Evolutionary conservation across 352 stramenopile species (phyloP), one percentile per base, ranked within the genome.

Genomic region (Elongisporangium anandrum): DNA sequence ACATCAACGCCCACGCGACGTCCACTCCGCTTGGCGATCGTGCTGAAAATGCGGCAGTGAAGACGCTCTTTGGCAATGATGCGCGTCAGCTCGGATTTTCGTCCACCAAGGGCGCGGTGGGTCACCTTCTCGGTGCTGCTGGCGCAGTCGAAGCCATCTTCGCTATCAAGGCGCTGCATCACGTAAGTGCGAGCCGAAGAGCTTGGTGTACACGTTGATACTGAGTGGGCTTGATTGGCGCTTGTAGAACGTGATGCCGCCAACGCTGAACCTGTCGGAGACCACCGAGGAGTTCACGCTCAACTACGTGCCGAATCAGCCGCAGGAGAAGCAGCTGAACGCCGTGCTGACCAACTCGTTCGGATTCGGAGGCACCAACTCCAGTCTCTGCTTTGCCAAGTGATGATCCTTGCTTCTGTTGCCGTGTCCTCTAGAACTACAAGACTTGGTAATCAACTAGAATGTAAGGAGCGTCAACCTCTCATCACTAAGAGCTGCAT

Each of bases 1-100:
- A 99, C 68, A 92, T 99, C 39, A 99, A 99, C 63, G 95, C 97
- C 4, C 97, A 99, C 67, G 97, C 97, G 4, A 99, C 97, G 8
- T 98, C 92, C n/a, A 99, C 97, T 1, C 97, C 96, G 0, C 84
- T 98, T 16, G 97, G 97, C 1, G 97, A 99, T 71, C 86, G 90
- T 5, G 96, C 96, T 12, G 97, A 99, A 66, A 93, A 94, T 50
- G 63, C 75, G 2, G 95, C 94, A 2, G 95, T 99, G 49, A 85
- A 95, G 63, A 74, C 79, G 19, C 64, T 98, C 21, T 94, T 97
- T 50, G 74, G 77, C 6, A 64, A 77, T 2, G 63, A 88, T 49
- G 77, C 77, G 0, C 69, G 70, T 17, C 57, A 75, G 2, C 69
- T 94, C 6, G 77, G 72, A 29, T 75, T 95, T 19, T 95, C 88